These are phyloP conservation scores for Melaleuca alternifolia DNA, from an alignment of 345 rosid species.

Conservation along the genomic window DNA sequence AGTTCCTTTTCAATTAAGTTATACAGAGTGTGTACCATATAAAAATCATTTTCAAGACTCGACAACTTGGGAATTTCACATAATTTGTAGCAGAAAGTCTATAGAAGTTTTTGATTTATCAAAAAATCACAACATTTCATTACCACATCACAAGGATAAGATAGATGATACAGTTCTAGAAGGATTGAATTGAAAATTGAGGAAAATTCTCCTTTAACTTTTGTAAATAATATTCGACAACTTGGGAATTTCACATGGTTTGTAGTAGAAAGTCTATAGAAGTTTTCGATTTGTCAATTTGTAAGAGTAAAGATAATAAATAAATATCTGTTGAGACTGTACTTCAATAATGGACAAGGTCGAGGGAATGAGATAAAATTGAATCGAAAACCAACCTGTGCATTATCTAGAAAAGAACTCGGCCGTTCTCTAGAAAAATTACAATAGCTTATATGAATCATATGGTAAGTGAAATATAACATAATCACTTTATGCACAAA, in stretches of 20 bases:
- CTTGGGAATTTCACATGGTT: background rate
- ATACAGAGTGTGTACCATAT: background rate
- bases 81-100: too few species aligned
- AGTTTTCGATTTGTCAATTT: background rate
- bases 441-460: background rate
- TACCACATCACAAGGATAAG: background rate
- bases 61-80: too few species aligned
- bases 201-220: background rate
- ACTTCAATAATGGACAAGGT: background rate
- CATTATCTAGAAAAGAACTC: background rate
- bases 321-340: background rate
- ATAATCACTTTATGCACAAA: background rate
- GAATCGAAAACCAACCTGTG: background rate
- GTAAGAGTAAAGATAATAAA: background rate
- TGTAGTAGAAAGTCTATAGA: background rate
- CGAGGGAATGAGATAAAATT: too few species aligned
- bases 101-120: too few species aligned
- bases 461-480: background rate
- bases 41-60: fast-evolving
- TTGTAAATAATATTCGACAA: fast-evolving
- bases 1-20: background rate
- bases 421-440: background rate
- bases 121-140: background rate
- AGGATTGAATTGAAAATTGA: background rate
- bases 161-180: background rate